Evolutionary conservation across 768 basidiomycete species (phyloP).

Genomic region (Xerocomellus dryophilus): DNA sequence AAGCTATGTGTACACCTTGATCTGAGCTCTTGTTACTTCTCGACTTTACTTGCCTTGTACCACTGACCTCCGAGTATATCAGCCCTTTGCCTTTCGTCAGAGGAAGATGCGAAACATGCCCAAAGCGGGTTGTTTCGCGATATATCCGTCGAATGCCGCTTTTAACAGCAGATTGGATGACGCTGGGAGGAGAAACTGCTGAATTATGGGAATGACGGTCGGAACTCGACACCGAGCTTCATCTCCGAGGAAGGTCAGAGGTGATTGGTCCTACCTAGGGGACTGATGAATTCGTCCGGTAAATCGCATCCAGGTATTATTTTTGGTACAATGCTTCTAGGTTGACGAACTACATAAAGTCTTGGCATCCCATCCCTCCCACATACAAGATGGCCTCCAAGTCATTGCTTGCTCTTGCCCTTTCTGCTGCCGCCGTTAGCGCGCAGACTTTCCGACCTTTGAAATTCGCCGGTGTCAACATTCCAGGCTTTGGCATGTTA

Average conservation of each 20-base stretch:
- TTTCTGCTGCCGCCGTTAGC: constrained; percentile 10
- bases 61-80: too few relatives aligned
- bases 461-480: constrained; percentile 47
- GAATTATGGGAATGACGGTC: constrained; percentile 53
- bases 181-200: constrained; percentile 44
- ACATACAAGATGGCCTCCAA: constrained; percentile 18
- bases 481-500: constrained; percentile 44
- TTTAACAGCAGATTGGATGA: constrained; percentile 56
- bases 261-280: constrained; percentile 44
- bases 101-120: too few relatives aligned
- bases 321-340: constrained; percentile 1
- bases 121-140: constrained; percentile 46
- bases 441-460: constrained; percentile 22
- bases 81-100: too few relatives aligned
- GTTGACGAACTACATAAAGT: constrained; percentile 10
- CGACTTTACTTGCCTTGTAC: too few relatives aligned
- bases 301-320: constrained; percentile 1
- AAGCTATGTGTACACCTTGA: too few relatives aligned
- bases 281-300: neutral
- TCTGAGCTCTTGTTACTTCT: too few relatives aligned
- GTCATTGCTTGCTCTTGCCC: constrained; percentile 11
- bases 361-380: neutral
- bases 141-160: constrained; percentile 54
- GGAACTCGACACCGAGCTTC: constrained; percentile 53
- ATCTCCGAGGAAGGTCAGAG: constrained; percentile 65